These are phyloP conservation scores for Chlorella sp. DNA, from an alignment of 139 green algal species.

Conservation along the genomic window DNA sequence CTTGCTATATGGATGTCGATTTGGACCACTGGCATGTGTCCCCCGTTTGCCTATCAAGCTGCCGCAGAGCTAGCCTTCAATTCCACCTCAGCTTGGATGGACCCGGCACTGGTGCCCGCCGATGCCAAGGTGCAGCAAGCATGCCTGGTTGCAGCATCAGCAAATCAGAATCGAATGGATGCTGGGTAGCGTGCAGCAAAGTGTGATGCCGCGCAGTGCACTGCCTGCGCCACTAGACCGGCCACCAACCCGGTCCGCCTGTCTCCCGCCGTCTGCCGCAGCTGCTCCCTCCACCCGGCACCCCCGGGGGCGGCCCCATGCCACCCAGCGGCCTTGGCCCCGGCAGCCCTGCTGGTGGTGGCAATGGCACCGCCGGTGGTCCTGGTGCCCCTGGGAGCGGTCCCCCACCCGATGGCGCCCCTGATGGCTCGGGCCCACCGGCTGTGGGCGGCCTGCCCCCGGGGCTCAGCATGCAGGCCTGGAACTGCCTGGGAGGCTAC, in stretches of 20 bases:
- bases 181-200: too few relatives aligned
- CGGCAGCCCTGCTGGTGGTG: background rate
- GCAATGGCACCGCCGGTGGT: background rate
- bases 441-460: background rate
- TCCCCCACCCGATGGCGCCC: background rate
- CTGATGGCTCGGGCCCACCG: background rate
- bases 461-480: background rate
- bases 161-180: too few relatives aligned
- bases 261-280: background rate
- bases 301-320: background rate
- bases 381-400: background rate
- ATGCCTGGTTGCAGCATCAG: too few relatives aligned
- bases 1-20: too few relatives aligned
- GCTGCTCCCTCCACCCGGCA: background rate
- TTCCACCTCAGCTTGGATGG: background rate
- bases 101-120: background rate
- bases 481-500: slow-evolving; percentile 14
- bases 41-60: background rate
- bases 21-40: too few relatives aligned
- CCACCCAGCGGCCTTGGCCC: too few relatives aligned
- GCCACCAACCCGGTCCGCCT: too few relatives aligned
- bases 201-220: too few relatives aligned
- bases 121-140: background rate
- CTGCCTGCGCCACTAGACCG: too few relatives aligned
- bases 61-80: background rate